phyloP scores from a whole-genome alignment of 1,139 yeast genomes.

The Blastobotrys malaysiensis region DNA sequence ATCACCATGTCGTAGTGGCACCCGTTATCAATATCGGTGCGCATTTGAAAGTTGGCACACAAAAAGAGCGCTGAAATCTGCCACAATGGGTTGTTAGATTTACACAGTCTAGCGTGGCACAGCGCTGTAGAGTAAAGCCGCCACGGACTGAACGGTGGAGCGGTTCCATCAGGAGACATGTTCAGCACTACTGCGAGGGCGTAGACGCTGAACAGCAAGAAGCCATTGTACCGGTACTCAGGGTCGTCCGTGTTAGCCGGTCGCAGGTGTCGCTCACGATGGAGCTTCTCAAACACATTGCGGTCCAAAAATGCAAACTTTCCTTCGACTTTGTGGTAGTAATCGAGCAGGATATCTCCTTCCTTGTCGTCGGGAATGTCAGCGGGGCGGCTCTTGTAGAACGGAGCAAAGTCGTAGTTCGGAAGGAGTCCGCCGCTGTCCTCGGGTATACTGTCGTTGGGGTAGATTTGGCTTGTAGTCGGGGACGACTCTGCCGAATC shows the following conservation, averaged over 20 bases:
- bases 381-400: constrained; percentile 19
- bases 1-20: constrained; percentile 46
- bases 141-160: constrained; percentile 27
- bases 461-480: constrained; percentile 8
- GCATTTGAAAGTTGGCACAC: constrained; percentile 46
- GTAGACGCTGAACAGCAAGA: constrained; percentile 22
- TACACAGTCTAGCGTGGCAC: constrained; percentile 45
- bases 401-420: constrained; percentile 25
- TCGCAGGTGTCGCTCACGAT: constrained; percentile 17
- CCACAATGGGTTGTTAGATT: constrained; percentile 36
- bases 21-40: constrained; percentile 53
- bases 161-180: constrained; percentile 2
- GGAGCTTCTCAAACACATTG: constrained; percentile 18
- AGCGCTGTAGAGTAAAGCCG: constrained; percentile 51
- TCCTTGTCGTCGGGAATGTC: constrained; percentile 19
- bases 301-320: constrained; percentile 24
- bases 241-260: constrained; percentile 21
- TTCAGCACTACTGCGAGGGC: constrained; percentile 19
- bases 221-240: constrained; percentile 21
- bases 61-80: constrained; percentile 47
- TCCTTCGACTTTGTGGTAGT: constrained; percentile 19
- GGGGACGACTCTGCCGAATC: neutral
- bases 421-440: constrained; percentile 22
- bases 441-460: constrained; percentile 8
- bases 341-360: constrained; percentile 18